These are phyloP conservation scores for Hyphopichia buzzinii DNA, from an alignment of 1,139 yeast genomes.

Conservation along the genomic window DNA sequence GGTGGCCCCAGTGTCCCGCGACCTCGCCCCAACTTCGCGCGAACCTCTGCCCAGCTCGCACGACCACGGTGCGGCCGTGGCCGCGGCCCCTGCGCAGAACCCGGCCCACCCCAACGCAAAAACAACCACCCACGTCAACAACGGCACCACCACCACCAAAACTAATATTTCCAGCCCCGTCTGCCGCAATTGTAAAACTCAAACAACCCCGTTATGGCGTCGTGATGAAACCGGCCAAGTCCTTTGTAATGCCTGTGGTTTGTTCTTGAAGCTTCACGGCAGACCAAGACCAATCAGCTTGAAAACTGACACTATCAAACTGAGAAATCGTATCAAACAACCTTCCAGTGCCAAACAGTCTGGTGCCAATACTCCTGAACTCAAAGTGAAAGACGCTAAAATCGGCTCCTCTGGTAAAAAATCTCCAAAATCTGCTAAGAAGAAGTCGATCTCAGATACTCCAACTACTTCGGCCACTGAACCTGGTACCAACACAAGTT, in stretches of 20 bases:
- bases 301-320: constrained; percentile 88
- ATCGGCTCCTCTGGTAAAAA: constrained; percentile 15
- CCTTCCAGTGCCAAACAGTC: constrained; percentile 20
- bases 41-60: neutral
- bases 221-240: constrained; percentile 93
- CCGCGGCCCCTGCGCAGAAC: constrained; percentile 7
- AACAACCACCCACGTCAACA: constrained; percentile 42
- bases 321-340: constrained; percentile 76
- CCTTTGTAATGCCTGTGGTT: constrained; percentile 92
- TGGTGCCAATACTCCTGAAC: constrained; percentile 46
- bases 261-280: constrained; percentile 87
- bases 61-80: no score
- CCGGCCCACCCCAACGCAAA: constrained; percentile 51
- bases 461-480: constrained; percentile 8
- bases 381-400: constrained; percentile 36
- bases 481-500: constrained; percentile 12
- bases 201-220: constrained; percentile 94
- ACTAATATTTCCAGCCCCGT: constrained; percentile 61
- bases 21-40: neutral
- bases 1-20: neutral
- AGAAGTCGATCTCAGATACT: constrained; percentile 15
- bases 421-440: constrained; percentile 30
- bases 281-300: constrained; percentile 87
- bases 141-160: constrained; percentile 46
- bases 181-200: constrained; percentile 88